A percentile compares a stretch with the other conserved stretches of the same genome.
Conservation (phyloP, 2,329 filamentous ascomycete species). For the Cladosporium sp. region DNA sequence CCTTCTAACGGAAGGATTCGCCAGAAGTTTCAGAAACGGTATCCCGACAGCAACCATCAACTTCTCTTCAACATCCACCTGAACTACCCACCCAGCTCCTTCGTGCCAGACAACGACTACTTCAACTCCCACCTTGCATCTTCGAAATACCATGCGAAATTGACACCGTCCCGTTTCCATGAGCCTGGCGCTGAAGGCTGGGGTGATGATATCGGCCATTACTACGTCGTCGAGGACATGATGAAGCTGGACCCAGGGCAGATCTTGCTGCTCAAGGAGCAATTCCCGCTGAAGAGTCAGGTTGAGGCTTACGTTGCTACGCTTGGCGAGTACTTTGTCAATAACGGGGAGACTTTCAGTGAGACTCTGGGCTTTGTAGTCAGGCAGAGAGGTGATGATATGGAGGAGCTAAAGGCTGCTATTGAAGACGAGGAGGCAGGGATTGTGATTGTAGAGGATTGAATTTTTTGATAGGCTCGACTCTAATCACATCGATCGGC, state of each 20-base stretch:
- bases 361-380: constrained; percentile 57
- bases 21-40: constrained; percentile 55
- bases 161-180: constrained; percentile 45
- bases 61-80: constrained; percentile 47
- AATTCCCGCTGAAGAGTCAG: constrained; percentile 53
- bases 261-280: constrained; percentile 54
- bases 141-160: constrained; percentile 43
- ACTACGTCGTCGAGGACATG: constrained; percentile 62
- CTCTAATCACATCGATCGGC: background rate
- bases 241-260: constrained; percentile 60
- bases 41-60: constrained; percentile 46
- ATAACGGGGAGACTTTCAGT: constrained; percentile 60
- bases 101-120: constrained; percentile 34
- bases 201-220: constrained; percentile 61
- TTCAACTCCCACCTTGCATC: constrained; percentile 31
- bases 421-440: constrained; percentile 68
- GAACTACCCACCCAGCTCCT: constrained; percentile 30
- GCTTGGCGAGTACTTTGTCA: constrained; percentile 58
- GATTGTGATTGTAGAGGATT: constrained; percentile 40
- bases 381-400: constrained; percentile 50
- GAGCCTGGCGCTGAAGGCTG: constrained; percentile 57
- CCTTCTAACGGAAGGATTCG: constrained; percentile 58
- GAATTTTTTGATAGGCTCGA: background rate
- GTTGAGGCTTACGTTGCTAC: constrained; percentile 52
- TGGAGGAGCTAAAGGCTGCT: constrained; percentile 58